phyloP scores from a whole-genome alignment of 164 flowering plant genomes.

The Magnolia officinalis region DNA sequence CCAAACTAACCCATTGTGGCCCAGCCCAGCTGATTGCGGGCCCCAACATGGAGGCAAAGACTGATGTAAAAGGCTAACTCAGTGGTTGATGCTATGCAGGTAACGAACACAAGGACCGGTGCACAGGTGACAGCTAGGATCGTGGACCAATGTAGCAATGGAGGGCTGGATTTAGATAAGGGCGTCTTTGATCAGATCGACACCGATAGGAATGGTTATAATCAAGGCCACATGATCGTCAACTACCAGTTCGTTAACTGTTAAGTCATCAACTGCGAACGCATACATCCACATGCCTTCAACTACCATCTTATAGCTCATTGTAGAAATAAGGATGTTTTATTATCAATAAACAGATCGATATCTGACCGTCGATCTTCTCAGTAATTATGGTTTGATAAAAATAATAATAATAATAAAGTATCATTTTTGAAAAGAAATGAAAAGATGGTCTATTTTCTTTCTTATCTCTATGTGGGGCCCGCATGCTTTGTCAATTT shows the following conservation, averaged over 20 bases:
- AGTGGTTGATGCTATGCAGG: conserved; percentile 25
- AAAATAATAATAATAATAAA: no score
- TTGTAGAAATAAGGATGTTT: not conserved
- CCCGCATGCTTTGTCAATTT: no score
- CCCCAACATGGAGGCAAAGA: no score
- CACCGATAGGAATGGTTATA: conserved; percentile 48
- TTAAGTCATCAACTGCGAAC: conserved; percentile 19
- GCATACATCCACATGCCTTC: not conserved
- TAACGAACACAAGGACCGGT: conserved; percentile 54
- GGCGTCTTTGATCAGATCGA: conserved; percentile 48
- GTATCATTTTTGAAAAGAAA: no score
- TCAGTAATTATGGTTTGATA: no score
- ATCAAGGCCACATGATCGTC: conserved; percentile 48
- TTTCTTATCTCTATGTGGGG: no score
- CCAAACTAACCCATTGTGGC: no score
- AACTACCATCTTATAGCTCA: no score
- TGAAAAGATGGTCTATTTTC: no score
- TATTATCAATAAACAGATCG: not conserved
- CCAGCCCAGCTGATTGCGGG: no score
- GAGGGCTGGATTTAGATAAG: conserved; percentile 73
- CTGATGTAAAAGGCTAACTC: not conserved
- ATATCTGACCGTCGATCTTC: no score
- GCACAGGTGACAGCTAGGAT: conserved; percentile 56
- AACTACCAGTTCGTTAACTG: conserved; percentile 48
- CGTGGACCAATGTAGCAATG: conserved; percentile 81